Conservation (phyloP, 495 filamentous ascomycete genomes). For the Immersiella caudata region DNA sequence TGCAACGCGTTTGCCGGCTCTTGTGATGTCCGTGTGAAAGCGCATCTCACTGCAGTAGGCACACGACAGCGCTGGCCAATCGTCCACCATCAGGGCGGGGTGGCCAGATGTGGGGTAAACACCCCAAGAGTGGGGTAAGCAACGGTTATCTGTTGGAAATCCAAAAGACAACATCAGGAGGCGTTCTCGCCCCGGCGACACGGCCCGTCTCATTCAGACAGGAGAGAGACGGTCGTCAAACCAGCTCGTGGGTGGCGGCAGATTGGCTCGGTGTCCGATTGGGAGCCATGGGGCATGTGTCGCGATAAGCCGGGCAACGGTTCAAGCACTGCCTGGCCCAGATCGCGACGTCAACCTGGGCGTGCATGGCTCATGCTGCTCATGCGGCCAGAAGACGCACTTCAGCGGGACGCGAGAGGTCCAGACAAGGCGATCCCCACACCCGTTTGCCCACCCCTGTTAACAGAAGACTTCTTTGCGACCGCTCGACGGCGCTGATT, state of each 20-base stretch:
- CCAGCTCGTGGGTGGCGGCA: background rate
- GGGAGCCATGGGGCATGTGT: background rate
- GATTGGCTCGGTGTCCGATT: background rate
- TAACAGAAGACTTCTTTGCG: background rate
- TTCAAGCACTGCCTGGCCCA: background rate
- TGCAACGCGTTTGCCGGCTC: background rate
- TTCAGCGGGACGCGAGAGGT: background rate
- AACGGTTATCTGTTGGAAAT: background rate
- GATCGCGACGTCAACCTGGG: background rate
- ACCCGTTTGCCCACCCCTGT: background rate
- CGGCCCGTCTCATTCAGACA: background rate
- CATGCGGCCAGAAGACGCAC: background rate
- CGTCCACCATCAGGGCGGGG: background rate
- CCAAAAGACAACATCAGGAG: background rate
- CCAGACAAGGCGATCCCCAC: conserved; percentile 15
- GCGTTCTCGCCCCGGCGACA: background rate
- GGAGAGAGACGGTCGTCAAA: background rate
- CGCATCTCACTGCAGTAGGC: background rate
- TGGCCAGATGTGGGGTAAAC: background rate
- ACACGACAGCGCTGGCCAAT: background rate
- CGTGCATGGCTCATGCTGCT: conserved; percentile 1
- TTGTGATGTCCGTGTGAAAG: background rate
- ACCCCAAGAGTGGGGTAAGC: background rate
- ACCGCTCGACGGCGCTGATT: background rate
- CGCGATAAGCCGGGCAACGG: background rate